Evolutionary conservation across 106 monocot species (phyloP).

Genomic region (Alisma plantagoaquatica): DNA sequence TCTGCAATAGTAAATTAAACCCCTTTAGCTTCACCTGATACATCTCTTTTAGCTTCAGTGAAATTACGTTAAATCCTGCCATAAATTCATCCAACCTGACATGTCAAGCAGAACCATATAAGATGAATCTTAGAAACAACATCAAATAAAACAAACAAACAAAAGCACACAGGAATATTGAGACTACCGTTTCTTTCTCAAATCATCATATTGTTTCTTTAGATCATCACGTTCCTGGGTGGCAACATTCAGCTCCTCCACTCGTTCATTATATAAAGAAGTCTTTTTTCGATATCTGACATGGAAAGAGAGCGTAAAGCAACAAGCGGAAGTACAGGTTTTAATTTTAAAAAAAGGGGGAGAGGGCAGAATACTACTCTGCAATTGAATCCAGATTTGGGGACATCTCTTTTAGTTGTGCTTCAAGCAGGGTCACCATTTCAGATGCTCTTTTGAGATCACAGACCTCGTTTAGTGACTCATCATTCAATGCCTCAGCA

Average conservation of each 20-base stretch:
- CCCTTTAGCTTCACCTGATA: constrained; percentile 95
- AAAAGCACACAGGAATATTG: constrained; percentile 1
- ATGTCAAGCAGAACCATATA: neutral
- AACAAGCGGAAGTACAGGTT: too few relatives aligned
- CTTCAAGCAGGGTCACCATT: constrained; percentile 80
- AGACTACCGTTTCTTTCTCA: constrained; percentile 66
- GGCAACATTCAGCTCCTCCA: constrained; percentile 71
- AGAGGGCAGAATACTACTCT: constrained; percentile 41
- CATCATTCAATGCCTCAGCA: constrained; percentile 42
- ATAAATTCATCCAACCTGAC: constrained; percentile 96
- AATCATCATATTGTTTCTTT: constrained; percentile 84
- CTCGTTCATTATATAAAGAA: constrained; percentile 57
- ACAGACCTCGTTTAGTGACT: constrained; percentile 29
- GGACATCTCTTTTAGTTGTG: constrained; percentile 93
- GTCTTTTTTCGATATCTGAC: constrained; percentile 65
- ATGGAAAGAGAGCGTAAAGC: neutral
- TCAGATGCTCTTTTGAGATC: constrained; percentile 83
- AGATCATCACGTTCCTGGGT: constrained; percentile 89
- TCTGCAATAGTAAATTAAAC: too few relatives aligned
- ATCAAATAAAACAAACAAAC: neutral
- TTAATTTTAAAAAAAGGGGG: constrained; percentile 1
- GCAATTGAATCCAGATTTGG: constrained; percentile 92
- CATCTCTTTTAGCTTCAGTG: constrained; percentile 97
- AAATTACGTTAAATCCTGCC: constrained; percentile 95
- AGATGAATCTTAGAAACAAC: neutral